Base-by-base conservation (phyloP, 495 filamentous ascomycete genomes). In the Penicillium bovifimosum region DNA sequence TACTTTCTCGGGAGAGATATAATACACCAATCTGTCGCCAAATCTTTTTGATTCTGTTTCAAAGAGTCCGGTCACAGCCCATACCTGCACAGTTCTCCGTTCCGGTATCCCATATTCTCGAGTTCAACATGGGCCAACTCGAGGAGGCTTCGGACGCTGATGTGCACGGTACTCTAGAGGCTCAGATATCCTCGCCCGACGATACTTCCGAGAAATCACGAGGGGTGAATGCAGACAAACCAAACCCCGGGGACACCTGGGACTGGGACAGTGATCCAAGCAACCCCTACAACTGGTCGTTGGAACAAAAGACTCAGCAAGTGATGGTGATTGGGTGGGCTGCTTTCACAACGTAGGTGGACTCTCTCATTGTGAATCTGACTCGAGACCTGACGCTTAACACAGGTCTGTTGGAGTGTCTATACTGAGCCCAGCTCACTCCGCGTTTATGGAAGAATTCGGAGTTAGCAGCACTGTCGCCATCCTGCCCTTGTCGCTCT, bases 401-500 rank as follows among this genome's bases (percentile, higher is more conserved):
- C 18, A 26, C 47, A 83, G 80, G 7, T 75, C 80, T 16, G 50
- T 83, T 16, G 79, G 74, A 3, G 68, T 76, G 5, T 83, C 82
- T 3, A 76, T 83, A 31, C 68, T 81, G 44, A 72, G 77, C 0
- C 72, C 81, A 0, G 73, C 74, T 7, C 62, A 72, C 39, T 45
- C 61, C 0, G 47, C 72, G 6, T 60, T 85, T 9, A 69, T 69
- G 44, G 41, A 64, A 16, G 59, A 72, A 7, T 85, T 83, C 50
- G 60, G 70, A 14, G 65, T 79, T 9, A 67, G 71, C 6, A 65
- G 66, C 29, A 84, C 79, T 0, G 70, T 76, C 6, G 69, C 82
- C 31, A 66, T 85, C 24, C 59, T 85, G 0, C 76, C 78, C 0
- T 62, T 84, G 6, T 75, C 80, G 0, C 57, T 83, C 13, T 85